A percentile compares a stretch with the other conserved stretches of the same genome.
Evolutionary conservation across 169 alveolate species (phyloP).

Genomic region (Cryptosporidium baileyi): DNA sequence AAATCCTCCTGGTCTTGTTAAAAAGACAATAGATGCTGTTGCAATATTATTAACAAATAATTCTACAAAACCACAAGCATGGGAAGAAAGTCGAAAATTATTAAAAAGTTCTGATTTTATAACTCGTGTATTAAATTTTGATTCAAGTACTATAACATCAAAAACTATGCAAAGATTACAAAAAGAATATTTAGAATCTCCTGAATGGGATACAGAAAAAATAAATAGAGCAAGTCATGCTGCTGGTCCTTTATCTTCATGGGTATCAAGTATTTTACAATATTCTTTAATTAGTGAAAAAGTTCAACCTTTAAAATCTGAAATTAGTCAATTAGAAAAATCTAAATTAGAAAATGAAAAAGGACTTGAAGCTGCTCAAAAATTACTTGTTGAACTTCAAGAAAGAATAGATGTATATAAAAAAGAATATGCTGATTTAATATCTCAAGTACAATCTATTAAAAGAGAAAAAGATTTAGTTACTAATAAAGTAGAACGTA

Average conservation of each 20-base stretch:
- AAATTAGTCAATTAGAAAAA: conserved; percentile 87
- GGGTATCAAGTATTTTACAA: conserved; percentile 90
- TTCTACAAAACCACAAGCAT: conserved; percentile 84
- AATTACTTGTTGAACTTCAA: conserved; percentile 81
- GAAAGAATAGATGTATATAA: conserved; percentile 88
- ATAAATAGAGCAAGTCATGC: conserved; percentile 94
- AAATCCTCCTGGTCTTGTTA: conserved; percentile 94
- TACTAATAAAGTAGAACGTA: conserved; percentile 90
- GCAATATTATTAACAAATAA: conserved; percentile 85
- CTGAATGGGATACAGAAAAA: conserved; percentile 92
- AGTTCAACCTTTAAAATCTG: conserved; percentile 94
- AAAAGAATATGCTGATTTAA: conserved; percentile 92
- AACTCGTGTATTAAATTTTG: conserved; percentile 84
- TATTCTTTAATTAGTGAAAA: conserved; percentile 88
- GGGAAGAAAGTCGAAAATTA: conserved; percentile 92
- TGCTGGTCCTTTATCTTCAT: conserved; percentile 96
- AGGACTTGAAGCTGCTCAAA: conserved; percentile 82
- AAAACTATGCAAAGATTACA: conserved; percentile 80
- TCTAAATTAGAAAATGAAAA: conserved; percentile 87
- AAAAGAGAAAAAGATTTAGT: conserved; percentile 92
- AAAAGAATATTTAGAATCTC: conserved; percentile 79
- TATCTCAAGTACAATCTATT: conserved; percentile 89
- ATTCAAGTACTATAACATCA: conserved; percentile 83
- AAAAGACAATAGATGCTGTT: conserved; percentile 94
- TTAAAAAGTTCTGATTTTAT: conserved; percentile 91